Conservation (phyloP, 108 stramenopile species). For the Pseudonitzschia multiseries region DNA sequence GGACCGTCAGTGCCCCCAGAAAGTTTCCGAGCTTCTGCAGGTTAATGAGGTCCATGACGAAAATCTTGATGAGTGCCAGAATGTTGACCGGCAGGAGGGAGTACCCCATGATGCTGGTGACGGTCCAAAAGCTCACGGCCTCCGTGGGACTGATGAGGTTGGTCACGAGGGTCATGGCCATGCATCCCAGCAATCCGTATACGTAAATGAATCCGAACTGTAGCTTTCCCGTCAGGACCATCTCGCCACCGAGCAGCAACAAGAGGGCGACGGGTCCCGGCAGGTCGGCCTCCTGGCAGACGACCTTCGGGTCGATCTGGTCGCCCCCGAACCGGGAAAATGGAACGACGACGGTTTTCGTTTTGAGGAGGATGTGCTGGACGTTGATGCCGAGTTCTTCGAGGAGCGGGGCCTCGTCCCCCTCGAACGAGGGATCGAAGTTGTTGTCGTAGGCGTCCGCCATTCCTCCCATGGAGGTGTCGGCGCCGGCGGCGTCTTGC, state of each 20-base stretch:
- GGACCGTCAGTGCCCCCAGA: constrained; percentile 79
- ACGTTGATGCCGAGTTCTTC: constrained; percentile 98
- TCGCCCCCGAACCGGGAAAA: constrained; percentile 42
- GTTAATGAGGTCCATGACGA: constrained; percentile 56
- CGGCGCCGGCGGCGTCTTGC: background rate
- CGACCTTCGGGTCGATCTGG: constrained; percentile 39
- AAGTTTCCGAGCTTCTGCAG: constrained; percentile 73
- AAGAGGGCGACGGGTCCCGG: constrained; percentile 95
- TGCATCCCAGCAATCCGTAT: constrained; percentile 92
- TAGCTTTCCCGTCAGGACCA: constrained; percentile 91
- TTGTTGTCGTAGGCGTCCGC: background rate
- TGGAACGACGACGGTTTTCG: constrained; percentile 84
- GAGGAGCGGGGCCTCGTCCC: constrained; percentile 95
- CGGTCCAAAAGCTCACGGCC: constrained; percentile 74
- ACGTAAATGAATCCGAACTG: constrained; percentile 99
- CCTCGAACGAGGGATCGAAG: constrained; percentile 56
- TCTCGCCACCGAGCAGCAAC: constrained; percentile 84
- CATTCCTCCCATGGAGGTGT: background rate
- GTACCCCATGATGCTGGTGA: constrained; percentile 94
- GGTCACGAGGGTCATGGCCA: constrained; percentile 93
- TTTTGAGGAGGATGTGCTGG: constrained; percentile 93
- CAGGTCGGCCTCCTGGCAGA: constrained; percentile 89
- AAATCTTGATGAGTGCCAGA: constrained; percentile 86
- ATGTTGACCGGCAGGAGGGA: constrained; percentile 94
- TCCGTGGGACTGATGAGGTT: constrained; percentile 89